Conservation (phyloP, 768 basidiomycete genomes). For the Cubamyces sp. region DNA sequence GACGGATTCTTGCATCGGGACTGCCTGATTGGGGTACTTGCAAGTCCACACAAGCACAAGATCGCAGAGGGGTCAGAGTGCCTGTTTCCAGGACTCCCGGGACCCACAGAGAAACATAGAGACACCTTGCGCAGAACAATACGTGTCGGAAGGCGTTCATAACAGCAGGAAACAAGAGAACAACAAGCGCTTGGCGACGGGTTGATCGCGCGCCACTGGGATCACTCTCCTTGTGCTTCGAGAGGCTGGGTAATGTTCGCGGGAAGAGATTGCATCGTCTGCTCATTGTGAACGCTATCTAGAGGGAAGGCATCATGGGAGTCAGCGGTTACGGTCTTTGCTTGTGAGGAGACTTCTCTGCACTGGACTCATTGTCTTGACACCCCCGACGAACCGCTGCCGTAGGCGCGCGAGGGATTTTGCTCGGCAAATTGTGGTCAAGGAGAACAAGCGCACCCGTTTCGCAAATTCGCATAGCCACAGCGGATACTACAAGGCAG, state of each 20-base stretch:
- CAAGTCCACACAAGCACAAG: neutral
- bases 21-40: conserved; percentile 8
- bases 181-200: neutral
- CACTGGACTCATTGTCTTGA: too few species aligned
- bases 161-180: conserved; percentile 5
- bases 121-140: conserved; percentile 8
- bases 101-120: conserved; percentile 9
- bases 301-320: too few species aligned
- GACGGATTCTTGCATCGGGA: neutral
- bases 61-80: neutral
- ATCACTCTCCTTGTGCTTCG: too few species aligned
- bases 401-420: neutral
- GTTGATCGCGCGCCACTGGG: neutral
- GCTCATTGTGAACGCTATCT: too few species aligned
- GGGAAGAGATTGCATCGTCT: too few species aligned
- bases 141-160: neutral
- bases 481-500: conserved; percentile 1
- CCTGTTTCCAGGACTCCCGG: conserved; percentile 4
- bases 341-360: too few species aligned
- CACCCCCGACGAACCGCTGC: neutral
- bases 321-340: too few species aligned
- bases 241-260: too few species aligned
- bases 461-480: neutral
- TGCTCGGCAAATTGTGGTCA: neutral
- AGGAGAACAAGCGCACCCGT: neutral